Base-by-base conservation (phyloP, 2,329 filamentous ascomycete species). In the Fusarium luffae region DNA sequence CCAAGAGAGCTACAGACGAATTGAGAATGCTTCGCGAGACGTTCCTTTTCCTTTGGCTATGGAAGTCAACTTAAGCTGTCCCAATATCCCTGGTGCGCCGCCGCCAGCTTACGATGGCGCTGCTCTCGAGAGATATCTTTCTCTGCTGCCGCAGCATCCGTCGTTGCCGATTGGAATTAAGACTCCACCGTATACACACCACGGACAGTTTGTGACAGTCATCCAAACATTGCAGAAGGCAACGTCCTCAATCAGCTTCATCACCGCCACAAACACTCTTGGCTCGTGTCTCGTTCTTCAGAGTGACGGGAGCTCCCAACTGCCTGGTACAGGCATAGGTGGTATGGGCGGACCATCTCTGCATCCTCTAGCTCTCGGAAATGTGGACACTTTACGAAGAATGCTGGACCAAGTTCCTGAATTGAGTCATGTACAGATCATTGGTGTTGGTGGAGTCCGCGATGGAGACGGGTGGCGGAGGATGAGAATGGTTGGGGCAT, bases 61-160 rank as follows among this genome's bases (percentile, higher is more conserved):
- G 82, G 92, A 95, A 78, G 83, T 94, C 73, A 95, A 95, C 75
- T 86, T 94, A 30, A 91, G 88, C 32, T 94, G 92, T 71, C 92
- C 92, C 0, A 94, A 95, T 74, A 94, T 94, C 51, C 83, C 86
- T 0, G 81, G 82, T 19, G 85, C 86, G 48, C 89, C 92, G 1
- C 92, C 92, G 2, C 91, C 92, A 8, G 92, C 92, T 0, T 94
- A 94, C 76, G 84, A 86, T 10, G 78, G 82, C 0, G 68, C 70
- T 0, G 81, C 84, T 0, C 76, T 94, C 4, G 68, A 76, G 0
- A 77, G 79, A 7, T 93, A 93, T 66, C 79, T 94, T 3, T 68
- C 71, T 2, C 79, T 80, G 0, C 78, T 92, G 1, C 78, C 81
- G 0, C 42, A 67, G 0, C 66, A 76, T 5, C 79, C 83, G 8